These are phyloP conservation scores for Diaporthe velutina DNA, from an alignment of 2,329 filamentous ascomycete genomes.

Conservation along the genomic window DNA sequence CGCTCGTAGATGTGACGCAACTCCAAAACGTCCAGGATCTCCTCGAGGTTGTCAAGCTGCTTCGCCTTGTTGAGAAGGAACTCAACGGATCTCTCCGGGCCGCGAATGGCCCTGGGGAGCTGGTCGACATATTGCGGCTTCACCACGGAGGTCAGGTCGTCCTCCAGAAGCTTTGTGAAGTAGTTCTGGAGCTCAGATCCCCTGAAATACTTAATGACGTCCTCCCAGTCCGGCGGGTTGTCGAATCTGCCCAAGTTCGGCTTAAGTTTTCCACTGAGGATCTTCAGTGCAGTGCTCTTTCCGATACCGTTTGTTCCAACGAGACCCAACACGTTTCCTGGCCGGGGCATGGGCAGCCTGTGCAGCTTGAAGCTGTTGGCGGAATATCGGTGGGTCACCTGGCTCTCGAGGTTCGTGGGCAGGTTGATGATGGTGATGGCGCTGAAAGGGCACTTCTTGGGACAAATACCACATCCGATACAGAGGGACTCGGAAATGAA, in stretches of 20 bases:
- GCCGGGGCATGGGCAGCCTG: conserved; percentile 88
- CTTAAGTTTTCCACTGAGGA: conserved; percentile 98
- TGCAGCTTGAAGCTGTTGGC: conserved; percentile 99
- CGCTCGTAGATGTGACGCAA: conserved; percentile 91
- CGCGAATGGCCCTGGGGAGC: conserved; percentile 92
- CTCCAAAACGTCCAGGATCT: conserved; percentile 87
- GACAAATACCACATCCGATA: conserved; percentile 99
- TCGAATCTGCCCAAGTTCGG: conserved; percentile 96
- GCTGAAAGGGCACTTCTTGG: conserved; percentile 98
- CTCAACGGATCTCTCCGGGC: conserved; percentile 83
- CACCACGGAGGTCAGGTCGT: conserved; percentile 96
- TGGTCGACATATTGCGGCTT: conserved; percentile 99
- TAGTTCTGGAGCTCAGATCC: conserved; percentile 99
- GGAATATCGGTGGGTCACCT: conserved; percentile 98
- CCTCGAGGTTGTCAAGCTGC: conserved; percentile 82
- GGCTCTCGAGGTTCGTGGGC: conserved; percentile 97
- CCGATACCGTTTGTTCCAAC: conserved; percentile 99
- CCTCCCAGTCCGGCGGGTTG: conserved; percentile 98
- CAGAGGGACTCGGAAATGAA: conserved; percentile 98
- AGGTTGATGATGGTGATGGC: conserved; percentile 99
- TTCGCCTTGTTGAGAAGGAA: conserved; percentile 81
- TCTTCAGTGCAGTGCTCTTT: conserved; percentile 99
- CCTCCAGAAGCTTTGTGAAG: conserved; percentile 97
- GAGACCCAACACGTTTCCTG: conserved; percentile 93
- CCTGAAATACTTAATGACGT: conserved; percentile 98